These are phyloP conservation scores for Cryptococcus hybrid DNA, from an alignment of 1,284 basidiomycete species.

Conservation along the genomic window DNA sequence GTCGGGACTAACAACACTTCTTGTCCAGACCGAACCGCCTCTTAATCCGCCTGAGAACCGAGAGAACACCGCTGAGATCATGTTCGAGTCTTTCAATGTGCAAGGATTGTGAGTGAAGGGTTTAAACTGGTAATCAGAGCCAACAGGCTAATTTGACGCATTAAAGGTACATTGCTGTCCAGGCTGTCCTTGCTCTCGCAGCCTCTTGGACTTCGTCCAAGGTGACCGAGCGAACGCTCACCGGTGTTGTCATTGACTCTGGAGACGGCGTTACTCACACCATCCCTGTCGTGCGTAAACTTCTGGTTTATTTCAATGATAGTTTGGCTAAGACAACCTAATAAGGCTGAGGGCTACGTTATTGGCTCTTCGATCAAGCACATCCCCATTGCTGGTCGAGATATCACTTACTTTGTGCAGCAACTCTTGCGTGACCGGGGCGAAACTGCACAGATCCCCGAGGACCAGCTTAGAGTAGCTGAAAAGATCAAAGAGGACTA, in stretches of 20 bases:
- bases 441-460: constrained; percentile 84
- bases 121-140: not conserved
- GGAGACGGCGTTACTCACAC: constrained; percentile 91
- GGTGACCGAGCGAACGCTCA: constrained; percentile 88
- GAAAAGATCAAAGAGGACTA: constrained; percentile 98
- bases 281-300: constrained; percentile 45
- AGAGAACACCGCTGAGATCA: constrained; percentile 99
- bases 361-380: constrained; percentile 99
- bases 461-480: constrained; percentile 90
- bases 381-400: constrained; percentile 96
- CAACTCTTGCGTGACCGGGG: constrained; percentile 95
- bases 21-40: constrained; percentile 86
- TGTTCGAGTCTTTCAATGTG: constrained; percentile 99
- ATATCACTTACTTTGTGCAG: constrained; percentile 96
- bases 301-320: not conserved
- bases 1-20: too few relatives aligned
- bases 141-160: not conserved
- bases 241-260: constrained; percentile 97
- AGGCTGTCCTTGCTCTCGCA: constrained; percentile 97
- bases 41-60: constrained; percentile 98
- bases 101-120: constrained; percentile 54
- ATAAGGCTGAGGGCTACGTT: constrained; percentile 86
- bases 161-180: constrained; percentile 89
- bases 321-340: too few relatives aligned
- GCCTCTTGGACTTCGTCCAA: constrained; percentile 96